Percentiles rank a stretch among this genome's conserved stretches.
Conservation (phyloP, 2,329 filamentous ascomycete genomes). For the Phialemoniopsis sp. region DNA sequence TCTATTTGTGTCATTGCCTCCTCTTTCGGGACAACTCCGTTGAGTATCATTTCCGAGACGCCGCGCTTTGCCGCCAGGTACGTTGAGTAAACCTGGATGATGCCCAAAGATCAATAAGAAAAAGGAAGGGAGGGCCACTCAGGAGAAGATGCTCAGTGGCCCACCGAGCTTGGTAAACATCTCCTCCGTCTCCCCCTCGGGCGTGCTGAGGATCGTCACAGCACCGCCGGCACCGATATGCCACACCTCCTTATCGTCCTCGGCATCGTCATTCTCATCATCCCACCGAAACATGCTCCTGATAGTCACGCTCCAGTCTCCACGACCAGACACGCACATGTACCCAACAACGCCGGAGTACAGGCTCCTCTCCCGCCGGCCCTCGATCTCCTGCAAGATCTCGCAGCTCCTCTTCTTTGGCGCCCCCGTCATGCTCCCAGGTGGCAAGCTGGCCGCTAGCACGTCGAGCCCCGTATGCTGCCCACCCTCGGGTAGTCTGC, state of each 20-base stretch:
- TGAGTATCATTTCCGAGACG: no score
- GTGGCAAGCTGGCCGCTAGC: slow-evolving; percentile 73
- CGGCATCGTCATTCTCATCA: slow-evolving; percentile 45
- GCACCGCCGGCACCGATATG: slow-evolving; percentile 86
- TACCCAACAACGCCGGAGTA: slow-evolving; percentile 91
- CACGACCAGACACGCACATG: slow-evolving; percentile 77
- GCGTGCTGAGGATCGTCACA: slow-evolving; percentile 78
- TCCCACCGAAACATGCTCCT: slow-evolving; percentile 74
- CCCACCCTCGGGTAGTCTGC: slow-evolving; percentile 40
- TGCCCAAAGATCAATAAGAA: no score
- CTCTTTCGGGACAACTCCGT: no score
- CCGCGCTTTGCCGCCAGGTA: slow-evolving; percentile 2
- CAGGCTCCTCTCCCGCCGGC: slow-evolving; percentile 59
- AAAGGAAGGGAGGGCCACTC: no score
- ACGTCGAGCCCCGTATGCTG: slow-evolving; percentile 66
- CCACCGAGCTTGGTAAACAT: slow-evolving; percentile 75
- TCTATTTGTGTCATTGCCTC: no score
- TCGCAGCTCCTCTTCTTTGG: slow-evolving; percentile 92
- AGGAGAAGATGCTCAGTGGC: slow-evolving; percentile 44
- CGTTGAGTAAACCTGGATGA: slow-evolving; percentile 16
- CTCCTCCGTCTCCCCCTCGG: slow-evolving; percentile 81
- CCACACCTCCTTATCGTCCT: slow-evolving; percentile 58
- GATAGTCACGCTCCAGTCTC: slow-evolving; percentile 91
- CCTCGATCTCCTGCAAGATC: slow-evolving; percentile 69
- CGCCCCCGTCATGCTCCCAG: slow-evolving; percentile 94